Base-by-base conservation (phyloP, 2,329 filamentous ascomycete species). In the Leptographium flavum region DNA sequence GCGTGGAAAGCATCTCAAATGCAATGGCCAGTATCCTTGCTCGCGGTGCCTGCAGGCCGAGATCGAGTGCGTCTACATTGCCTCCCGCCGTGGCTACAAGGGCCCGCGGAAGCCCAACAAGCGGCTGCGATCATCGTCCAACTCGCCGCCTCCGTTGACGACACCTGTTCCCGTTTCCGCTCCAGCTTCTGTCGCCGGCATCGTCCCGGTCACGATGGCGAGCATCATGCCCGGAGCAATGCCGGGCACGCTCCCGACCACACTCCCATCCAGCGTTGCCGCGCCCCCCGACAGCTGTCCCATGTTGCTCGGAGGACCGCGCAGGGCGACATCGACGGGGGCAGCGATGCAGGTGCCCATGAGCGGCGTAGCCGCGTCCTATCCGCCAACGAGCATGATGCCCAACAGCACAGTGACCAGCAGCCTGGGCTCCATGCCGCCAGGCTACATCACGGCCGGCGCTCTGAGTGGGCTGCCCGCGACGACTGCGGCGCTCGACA, bases 31-130 rank as follows among this genome's bases (percentile, higher is more conserved):
- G 32, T 78, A 63, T 28, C 83, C 83, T 13, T 88, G 84, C 61
- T 70, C 73, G 39, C 76, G 84, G 45, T 88, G 83, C 60, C 63
- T 64, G 21, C 61, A 66, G 42, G 70, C 72, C 40, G 71, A 72
- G 46, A 63, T 69, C 17, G 69, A 79, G 40, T 90, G 84, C 59
- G 64, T 78, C 55, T 87, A 86, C 58, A 75, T 85, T 41, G 77
- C 81, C 38, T 87, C 82, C 33, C 77, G 83, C 37, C 74, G 83
- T 49, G 83, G 83, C 27, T 85, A 83, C 64, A 85, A 83, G 60
- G 80, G 81, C 14, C 74, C 74, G 2, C 67, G 73, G n/a, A 71
- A 70, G 56, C 31, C 45, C 4, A 67, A 68, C 56, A 75, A 73
- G 57, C 65, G 67, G 17, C 68, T 70, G 54, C 64, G 68, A 21